These are phyloP conservation scores for Dionaea muscipula DNA, from an alignment of 179 eudicot species.

Conservation along the genomic window DNA sequence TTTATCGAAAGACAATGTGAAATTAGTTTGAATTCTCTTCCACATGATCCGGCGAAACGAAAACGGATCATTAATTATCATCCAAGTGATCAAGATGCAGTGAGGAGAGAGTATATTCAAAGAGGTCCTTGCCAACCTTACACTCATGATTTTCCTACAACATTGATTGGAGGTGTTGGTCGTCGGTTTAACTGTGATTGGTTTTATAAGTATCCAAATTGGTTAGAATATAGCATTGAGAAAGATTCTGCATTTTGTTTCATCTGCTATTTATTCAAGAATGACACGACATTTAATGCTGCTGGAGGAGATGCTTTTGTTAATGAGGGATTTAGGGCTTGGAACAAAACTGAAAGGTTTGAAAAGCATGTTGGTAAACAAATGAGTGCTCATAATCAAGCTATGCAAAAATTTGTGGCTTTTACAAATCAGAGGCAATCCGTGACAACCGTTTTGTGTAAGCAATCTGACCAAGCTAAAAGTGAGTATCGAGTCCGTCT, in stretches of 20 bases:
- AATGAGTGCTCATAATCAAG: slow-evolving; percentile 6
- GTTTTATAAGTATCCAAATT: not conserved
- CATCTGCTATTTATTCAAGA: slow-evolving; percentile 3
- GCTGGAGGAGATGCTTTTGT: not conserved
- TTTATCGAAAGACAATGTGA: too few relatives aligned
- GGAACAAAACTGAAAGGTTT: slow-evolving; percentile 7
- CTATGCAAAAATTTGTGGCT: slow-evolving; percentile 5
- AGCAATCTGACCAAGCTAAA: too few relatives aligned
- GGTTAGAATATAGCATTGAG: slow-evolving; percentile 4
- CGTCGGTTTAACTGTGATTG: not conserved
- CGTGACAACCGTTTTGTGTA: not conserved
- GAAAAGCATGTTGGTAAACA: not conserved
- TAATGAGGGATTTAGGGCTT: slow-evolving; percentile 1
- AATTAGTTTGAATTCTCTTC: not conserved
- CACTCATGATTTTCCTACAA: slow-evolving; percentile 1
- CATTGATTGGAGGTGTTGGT: not conserved
- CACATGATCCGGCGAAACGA: not conserved
- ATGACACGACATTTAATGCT: not conserved
- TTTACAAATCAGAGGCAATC: slow-evolving; percentile 6
- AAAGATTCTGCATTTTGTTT: not conserved
- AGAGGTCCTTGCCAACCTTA: not conserved
- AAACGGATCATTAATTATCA: not conserved
- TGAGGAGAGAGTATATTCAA: not conserved
- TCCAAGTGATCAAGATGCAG: slow-evolving; percentile 3
- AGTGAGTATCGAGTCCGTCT: too few relatives aligned